phyloP scores from a whole-genome alignment of 331 rosid species.

The Phaseolus coccineus region DNA sequence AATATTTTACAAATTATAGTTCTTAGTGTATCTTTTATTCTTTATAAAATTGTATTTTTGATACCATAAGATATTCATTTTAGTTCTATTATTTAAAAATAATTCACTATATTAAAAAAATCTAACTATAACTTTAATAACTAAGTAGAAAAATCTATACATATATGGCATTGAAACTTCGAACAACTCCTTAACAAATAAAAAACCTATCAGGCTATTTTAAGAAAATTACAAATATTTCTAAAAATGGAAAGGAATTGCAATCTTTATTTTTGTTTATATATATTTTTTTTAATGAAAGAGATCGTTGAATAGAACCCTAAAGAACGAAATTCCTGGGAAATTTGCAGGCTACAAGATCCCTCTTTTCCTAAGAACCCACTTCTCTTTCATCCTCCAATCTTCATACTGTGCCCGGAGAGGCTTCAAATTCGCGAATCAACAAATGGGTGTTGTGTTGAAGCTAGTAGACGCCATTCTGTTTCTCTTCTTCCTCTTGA shows the following conservation, averaged over 20 bases:
- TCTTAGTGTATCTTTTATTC: no score
- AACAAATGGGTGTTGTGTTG: constrained; percentile 54
- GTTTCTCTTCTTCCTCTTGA: constrained; percentile 56
- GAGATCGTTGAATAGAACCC: background rate
- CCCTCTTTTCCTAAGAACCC: constrained; percentile 32
- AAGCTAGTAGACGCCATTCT: constrained; percentile 58
- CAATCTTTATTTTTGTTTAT: background rate
- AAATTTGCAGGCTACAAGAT: constrained; percentile 25
- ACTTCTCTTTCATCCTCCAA: constrained; percentile 1
- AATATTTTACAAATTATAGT: no score
- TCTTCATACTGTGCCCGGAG: background rate
- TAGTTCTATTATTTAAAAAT: no score
- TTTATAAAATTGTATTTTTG: no score
- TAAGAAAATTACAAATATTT: background rate
- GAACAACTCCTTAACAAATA: background rate
- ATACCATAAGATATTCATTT: no score
- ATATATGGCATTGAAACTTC: background rate
- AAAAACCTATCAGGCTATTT: background rate
- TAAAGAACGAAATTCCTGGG: background rate
- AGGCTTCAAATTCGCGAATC: background rate
- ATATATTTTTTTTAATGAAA: background rate
- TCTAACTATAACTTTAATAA: background rate
- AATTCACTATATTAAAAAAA: no score
- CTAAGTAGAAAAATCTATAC: background rate
- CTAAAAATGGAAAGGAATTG: background rate